Conservation (phyloP, 108 stramenopile genomes). For the Discostella stelligeroides region DNA sequence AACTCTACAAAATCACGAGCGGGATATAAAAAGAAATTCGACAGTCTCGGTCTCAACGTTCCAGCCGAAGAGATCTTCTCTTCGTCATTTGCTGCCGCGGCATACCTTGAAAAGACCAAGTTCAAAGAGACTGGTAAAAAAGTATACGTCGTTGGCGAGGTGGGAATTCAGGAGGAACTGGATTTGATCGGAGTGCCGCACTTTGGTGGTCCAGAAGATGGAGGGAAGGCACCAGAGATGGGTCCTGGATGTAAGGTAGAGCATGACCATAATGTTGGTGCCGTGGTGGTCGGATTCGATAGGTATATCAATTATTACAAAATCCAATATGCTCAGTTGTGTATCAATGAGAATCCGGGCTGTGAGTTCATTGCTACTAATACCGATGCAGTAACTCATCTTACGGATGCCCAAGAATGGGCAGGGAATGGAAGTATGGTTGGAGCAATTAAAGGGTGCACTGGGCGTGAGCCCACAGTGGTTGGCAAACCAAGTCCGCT, state of each 20-base stretch:
- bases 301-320: slow-evolving; percentile 97
- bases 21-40: slow-evolving; percentile 96
- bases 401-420: slow-evolving; percentile 99
- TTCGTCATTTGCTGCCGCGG: slow-evolving; percentile 95
- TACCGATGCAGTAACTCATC: slow-evolving; percentile 96
- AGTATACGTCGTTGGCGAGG: slow-evolving; percentile 95
- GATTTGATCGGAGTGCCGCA: slow-evolving; percentile 94
- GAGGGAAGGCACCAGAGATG: slow-evolving; percentile 85
- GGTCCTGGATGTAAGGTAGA: slow-evolving; percentile 86
- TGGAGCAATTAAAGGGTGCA: slow-evolving; percentile 96
- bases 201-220: slow-evolving; percentile 93
- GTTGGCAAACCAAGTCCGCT: slow-evolving; percentile 97
- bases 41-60: slow-evolving; percentile 83
- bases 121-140: slow-evolving; percentile 96
- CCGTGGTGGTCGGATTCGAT: slow-evolving; percentile 97
- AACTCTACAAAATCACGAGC: slow-evolving; percentile 95
- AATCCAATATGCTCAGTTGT: slow-evolving; percentile 97
- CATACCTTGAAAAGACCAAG: slow-evolving; percentile 96
- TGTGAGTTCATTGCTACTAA: slow-evolving; percentile 99
- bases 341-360: slow-evolving; percentile 93
- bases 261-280: slow-evolving; percentile 92
- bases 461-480: slow-evolving; percentile 93
- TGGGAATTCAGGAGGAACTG: slow-evolving; percentile 95
- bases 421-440: slow-evolving; percentile 98
- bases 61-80: slow-evolving; percentile 95